phyloP scores from a whole-genome alignment of 129 eudicot species.

The Artemisia annua region DNA sequence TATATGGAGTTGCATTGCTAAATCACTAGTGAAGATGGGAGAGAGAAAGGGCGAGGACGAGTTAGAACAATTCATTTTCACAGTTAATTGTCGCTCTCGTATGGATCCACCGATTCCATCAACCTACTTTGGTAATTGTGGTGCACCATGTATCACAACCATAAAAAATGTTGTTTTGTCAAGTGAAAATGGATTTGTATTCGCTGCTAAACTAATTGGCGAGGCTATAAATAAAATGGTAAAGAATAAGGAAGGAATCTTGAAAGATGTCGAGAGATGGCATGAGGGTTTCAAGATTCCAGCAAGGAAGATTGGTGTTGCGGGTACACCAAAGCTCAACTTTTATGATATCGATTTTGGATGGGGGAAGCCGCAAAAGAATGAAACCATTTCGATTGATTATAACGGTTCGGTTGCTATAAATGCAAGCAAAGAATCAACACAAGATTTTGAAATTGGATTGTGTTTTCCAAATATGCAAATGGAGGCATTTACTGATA shows the following conservation, averaged over 20 bases:
- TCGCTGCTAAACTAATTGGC: constrained; percentile 37
- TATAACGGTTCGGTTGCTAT: constrained; percentile 39
- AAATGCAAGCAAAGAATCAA: constrained; percentile 36
- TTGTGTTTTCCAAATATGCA: constrained; percentile 38
- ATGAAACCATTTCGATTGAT: constrained; percentile 24
- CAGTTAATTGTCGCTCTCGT: constrained; percentile 53
- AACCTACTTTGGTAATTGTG: constrained; percentile 55
- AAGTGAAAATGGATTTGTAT: constrained; percentile 45
- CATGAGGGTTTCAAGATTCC: constrained; percentile 24
- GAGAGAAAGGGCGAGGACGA: constrained; percentile 26
- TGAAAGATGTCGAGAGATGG: constrained; percentile 52
- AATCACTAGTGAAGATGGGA: constrained; percentile 20
- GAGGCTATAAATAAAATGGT: constrained; percentile 36
- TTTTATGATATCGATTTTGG: constrained; percentile 53
- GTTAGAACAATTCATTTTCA: constrained; percentile 36
- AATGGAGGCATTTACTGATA: constrained; percentile 44
- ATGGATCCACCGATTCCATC: constrained; percentile 55
- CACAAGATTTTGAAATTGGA: constrained; percentile 52
- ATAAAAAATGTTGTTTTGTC: constrained; percentile 21
- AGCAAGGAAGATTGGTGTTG: constrained; percentile 42
- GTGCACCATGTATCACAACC: constrained; percentile 35
- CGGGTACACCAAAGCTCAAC: constrained; percentile 53
- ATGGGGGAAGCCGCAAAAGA: constrained; percentile 54
- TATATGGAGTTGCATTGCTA: constrained; percentile 32
- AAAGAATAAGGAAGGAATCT: constrained; percentile 40